Evolutionary conservation across 1,284 basidiomycete species (phyloP), one percentile per base, ranked within the genome.

Genomic region (Apiotrichum domesticum): DNA sequence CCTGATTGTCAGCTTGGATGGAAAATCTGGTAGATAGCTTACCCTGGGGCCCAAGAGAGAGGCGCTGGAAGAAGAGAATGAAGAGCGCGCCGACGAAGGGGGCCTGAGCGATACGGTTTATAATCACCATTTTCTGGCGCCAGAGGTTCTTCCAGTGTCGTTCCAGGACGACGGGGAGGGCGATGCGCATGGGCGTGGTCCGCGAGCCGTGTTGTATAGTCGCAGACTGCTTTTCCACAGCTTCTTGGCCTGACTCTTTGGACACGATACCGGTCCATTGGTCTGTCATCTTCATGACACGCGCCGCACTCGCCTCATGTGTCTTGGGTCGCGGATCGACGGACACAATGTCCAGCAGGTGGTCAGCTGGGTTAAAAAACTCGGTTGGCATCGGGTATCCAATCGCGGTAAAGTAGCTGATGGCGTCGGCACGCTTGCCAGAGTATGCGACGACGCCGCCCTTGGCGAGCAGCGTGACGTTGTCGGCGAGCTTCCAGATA

Each of bases 381-480:
- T 69, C 71, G 2, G 69, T 68, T 3, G 76, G 76, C 63, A 78
- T 69, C 0, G 74, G 72, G 53, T 71, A 66, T 0, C 75, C 76
- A 3, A 71, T 70, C 0, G 64, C 52, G 3, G 68, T 64, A 48
- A 80, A 76, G 54, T 71, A 74, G 5, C 57, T 50, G 11, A 72
- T 62, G 0, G 72, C 66, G 10, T 74, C 66, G 6, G 72, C 64
- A 11, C 68, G 57, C 58, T 64, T 52, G 7, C 66, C 62, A 51
- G 63, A 53, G 70, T 68, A 65, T 59, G 77, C 79, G 13, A 78
- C 72, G 0, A 72, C 64, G 2, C 81, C 80, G 10, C 80, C 80
- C 59, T 81, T 81, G 11, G 79, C 81, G 1, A 82, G 72, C 0
- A 83, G 70, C 1, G 80, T 72, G 42, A 81, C 70, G 54, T 81